Evolutionary conservation across 257 asterid species (phyloP).

Genomic region (Solanum bulbocastanum): DNA sequence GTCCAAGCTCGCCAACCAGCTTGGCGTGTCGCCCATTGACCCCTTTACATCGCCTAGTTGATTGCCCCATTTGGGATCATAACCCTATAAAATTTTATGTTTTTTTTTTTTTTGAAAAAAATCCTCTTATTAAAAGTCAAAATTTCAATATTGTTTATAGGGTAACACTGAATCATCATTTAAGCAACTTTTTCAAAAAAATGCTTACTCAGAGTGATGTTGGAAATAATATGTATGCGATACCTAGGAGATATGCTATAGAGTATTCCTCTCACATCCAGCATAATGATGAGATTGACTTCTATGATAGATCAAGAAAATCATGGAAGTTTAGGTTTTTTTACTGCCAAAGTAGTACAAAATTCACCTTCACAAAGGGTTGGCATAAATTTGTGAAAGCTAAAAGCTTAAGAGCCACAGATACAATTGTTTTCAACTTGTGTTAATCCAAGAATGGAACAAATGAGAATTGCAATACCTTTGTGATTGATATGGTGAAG

Average conservation of each 20-base stretch:
- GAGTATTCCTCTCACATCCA: slow-evolving; percentile 25
- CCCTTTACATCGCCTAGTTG: no score
- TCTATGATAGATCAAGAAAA: slow-evolving; percentile 19
- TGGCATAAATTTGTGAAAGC: no score
- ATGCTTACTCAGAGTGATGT: slow-evolving; percentile 67
- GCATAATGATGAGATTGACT: slow-evolving; percentile 30
- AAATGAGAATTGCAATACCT: slow-evolving; percentile 7
- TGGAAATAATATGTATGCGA: slow-evolving; percentile 40
- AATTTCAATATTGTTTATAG: no score
- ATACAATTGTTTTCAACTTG: slow-evolving; percentile 35
- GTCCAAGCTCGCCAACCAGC: no score
- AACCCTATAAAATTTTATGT: neutral
- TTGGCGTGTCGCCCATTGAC: no score
- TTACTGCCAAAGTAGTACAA: no score
- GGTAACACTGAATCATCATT: no score
- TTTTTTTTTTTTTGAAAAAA: no score
- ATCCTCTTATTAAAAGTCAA: no score
- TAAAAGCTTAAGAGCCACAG: slow-evolving; percentile 35
- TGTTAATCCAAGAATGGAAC: slow-evolving; percentile 22
- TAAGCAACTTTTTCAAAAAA: slow-evolving; percentile 38
- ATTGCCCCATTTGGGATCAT: neutral
- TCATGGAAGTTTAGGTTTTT: no score
- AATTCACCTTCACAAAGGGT: no score
- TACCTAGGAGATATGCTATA: slow-evolving; percentile 40
- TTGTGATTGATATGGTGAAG: slow-evolving; percentile 34